phyloP scores from a whole-genome alignment of 306 rosid genomes.

The Castanea sativa region DNA sequence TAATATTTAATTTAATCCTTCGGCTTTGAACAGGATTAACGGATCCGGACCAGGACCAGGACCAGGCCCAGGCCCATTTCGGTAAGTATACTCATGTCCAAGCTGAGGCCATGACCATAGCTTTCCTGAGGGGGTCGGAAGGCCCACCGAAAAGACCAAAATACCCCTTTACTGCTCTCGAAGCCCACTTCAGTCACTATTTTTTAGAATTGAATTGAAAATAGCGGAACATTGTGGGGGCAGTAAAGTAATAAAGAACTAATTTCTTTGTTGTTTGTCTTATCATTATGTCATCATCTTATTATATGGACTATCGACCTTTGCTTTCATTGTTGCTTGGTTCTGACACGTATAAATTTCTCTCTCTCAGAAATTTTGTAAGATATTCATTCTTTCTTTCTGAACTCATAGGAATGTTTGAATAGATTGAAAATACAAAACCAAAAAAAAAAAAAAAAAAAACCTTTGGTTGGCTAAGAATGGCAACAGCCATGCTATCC shows the following conservation, averaged over 20 bases:
- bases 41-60: too few relatives aligned
- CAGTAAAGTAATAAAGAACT: background rate
- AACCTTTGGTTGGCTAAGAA: constrained; percentile 25
- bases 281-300: too few relatives aligned
- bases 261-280: too few relatives aligned
- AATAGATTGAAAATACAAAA: constrained; percentile 4
- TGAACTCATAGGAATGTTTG: constrained; percentile 7
- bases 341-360: background rate
- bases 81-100: too few relatives aligned
- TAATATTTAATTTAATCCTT: too few relatives aligned
- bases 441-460: background rate
- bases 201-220: background rate
- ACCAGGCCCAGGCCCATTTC: too few relatives aligned
- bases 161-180: too few relatives aligned
- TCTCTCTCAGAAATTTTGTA: background rate
- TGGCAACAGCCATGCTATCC: constrained; percentile 41
- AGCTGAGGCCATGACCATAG: too few relatives aligned
- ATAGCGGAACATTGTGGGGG: background rate
- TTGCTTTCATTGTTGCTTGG: background rate
- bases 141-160: too few relatives aligned
- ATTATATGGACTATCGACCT: background rate
- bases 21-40: too few relatives aligned
- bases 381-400: background rate
- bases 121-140: too few relatives aligned
- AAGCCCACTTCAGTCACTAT: too few relatives aligned